Conservation (phyloP, 441 rosid genomes). For the Gossypium gossypioides region DNA sequence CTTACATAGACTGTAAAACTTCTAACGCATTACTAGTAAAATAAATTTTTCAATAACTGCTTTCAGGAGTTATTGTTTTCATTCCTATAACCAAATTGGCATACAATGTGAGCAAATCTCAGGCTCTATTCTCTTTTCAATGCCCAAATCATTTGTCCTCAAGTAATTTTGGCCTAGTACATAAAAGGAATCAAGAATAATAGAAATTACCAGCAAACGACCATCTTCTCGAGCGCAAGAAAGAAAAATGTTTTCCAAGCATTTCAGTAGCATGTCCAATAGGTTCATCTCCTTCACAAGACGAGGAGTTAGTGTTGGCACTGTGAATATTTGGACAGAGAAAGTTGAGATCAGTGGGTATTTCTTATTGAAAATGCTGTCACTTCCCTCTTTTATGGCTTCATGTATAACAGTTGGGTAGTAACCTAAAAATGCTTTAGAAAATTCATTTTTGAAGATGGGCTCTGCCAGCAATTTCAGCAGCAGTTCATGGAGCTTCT, state of each 20-base stretch:
- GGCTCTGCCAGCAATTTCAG: slow-evolving; percentile 92
- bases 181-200: neutral
- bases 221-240: slow-evolving; percentile 77
- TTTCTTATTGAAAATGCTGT: slow-evolving; percentile 37
- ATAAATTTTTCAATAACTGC: neutral
- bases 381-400: slow-evolving; percentile 49
- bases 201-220: slow-evolving; percentile 49
- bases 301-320: slow-evolving; percentile 77
- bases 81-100: neutral
- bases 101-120: neutral
- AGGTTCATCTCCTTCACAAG: slow-evolving; percentile 89
- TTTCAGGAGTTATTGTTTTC: neutral
- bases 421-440: slow-evolving; percentile 68
- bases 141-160: neutral
- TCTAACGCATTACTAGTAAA: neutral
- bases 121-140: neutral
- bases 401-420: slow-evolving; percentile 66
- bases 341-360: slow-evolving; percentile 62
- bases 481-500: slow-evolving; percentile 71
- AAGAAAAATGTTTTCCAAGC: slow-evolving; percentile 59
- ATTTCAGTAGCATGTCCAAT: slow-evolving; percentile 59
- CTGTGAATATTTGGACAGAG: slow-evolving; percentile 94
- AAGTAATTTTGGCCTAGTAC: neutral
- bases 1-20: neutral
- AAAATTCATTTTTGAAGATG: slow-evolving; percentile 75